Base-by-base conservation (phyloP, 768 basidiomycete species). In the Mycena pura region DNA sequence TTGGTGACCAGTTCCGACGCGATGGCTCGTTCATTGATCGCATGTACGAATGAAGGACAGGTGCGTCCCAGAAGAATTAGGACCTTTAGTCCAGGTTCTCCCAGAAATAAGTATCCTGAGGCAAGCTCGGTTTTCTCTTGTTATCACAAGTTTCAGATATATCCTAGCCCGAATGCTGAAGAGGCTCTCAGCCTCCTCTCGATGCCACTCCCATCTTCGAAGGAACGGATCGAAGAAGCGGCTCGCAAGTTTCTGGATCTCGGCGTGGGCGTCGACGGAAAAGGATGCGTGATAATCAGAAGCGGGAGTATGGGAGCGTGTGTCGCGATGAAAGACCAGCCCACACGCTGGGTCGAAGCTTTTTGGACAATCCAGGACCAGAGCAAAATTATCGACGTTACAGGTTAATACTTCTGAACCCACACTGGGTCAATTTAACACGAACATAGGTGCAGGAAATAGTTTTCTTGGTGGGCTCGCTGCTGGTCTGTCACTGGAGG, bases 401-500 rank as follows among this genome's bases (percentile, higher is more conserved):
- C 93, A 64, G 94, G 91, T 87, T 62, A 66, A 9, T 41, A 19
- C 21, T 45, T 17, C n/a, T 52, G 40, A 58, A 54, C 56, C 65
- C 52, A 46, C 38, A 28, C 51, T 62, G 63, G 27, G 31, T 57
- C 45, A 19, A n/a, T 45, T 39, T 55, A 21, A 62, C 41, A 15
- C 34, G n/a, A 19, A 29, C 57, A 22, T 63, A 93, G 92, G 95
- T 41, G 94, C 93, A n/a, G 95, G 95, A 15, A 96, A 96, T 72
- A 83, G 86, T 60, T 96, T 96, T 73, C 79, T 96, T 22, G 93
- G 93, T 14, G 93, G 93, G 6, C 80, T 95, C 14, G 86, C 86
- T 11, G 93, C 92, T 19, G 93, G 93, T 0, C 71, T 95, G 49
- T 64, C 76, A 19, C 66, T 86, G 49, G 76, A 82, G 41, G 68